A percentile compares a stretch with the other conserved stretches of the same genome.
Conservation (phyloP, 1,284 basidiomycete species). For the Fomitopsis betulina region DNA sequence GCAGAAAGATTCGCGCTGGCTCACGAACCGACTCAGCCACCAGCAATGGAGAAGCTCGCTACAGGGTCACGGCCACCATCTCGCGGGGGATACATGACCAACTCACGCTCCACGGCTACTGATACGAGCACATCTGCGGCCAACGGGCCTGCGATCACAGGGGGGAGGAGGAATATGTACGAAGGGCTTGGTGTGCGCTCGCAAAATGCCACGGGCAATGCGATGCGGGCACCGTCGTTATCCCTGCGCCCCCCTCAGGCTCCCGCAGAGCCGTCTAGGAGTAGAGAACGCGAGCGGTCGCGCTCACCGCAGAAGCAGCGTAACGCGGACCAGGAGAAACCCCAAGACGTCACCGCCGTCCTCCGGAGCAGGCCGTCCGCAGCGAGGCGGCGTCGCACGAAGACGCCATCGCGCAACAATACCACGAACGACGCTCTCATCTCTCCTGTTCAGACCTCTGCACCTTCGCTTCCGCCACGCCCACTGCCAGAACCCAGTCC, state of each 20-base stretch:
- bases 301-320: slow-evolving; percentile 1
- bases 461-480: slow-evolving; percentile 22
- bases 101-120: neutral
- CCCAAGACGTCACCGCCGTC: slow-evolving; percentile 6
- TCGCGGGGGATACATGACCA: neutral
- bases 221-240: slow-evolving; percentile 33
- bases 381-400: slow-evolving; percentile 21
- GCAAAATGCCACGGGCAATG: slow-evolving; percentile 52
- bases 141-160: neutral
- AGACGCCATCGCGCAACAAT: slow-evolving; percentile 10
- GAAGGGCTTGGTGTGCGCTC: slow-evolving; percentile 28
- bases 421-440: slow-evolving; percentile 10
- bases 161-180: slow-evolving; percentile 11
- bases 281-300: slow-evolving; percentile 8
- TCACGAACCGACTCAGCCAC: slow-evolving; percentile 9
- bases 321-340: slow-evolving; percentile 1
- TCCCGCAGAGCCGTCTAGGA: neutral
- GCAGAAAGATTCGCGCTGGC: slow-evolving; percentile 1
- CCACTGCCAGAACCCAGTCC: slow-evolving; percentile 10
- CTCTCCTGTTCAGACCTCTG: neutral
- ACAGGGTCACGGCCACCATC: slow-evolving; percentile 7
- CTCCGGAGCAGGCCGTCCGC: slow-evolving; percentile 17
- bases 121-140: neutral
- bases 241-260: slow-evolving; percentile 3
- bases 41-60: slow-evolving; percentile 8